phyloP scores from a whole-genome alignment of 2,329 filamentous ascomycete species.

The Ambrosiella beaveri region DNA sequence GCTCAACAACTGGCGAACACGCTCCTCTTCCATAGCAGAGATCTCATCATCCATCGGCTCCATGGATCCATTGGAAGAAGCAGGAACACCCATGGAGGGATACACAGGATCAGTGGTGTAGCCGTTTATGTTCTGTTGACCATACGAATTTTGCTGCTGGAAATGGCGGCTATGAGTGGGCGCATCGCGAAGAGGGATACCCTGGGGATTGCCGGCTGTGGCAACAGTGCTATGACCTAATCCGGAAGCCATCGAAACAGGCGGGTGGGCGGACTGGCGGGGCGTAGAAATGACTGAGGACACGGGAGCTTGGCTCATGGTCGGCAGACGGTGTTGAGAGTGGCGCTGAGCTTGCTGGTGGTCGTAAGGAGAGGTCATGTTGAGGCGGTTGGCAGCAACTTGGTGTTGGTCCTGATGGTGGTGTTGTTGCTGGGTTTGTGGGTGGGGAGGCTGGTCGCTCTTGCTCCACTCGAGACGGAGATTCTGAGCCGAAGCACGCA shows the following conservation, averaged over 20 bases:
- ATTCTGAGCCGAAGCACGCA: conserved; percentile 5
- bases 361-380: background rate
- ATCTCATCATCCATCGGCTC: conserved; percentile 11
- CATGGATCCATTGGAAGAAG: conserved; percentile 2
- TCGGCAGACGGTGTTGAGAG: conserved; percentile 6
- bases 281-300: conserved; percentile 6
- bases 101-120: conserved; percentile 1
- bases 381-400: background rate
- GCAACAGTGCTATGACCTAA: background rate
- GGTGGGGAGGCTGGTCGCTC: conserved; percentile 8
- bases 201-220: background rate
- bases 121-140: background rate
- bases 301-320: conserved; percentile 1
- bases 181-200: conserved; percentile 1
- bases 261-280: background rate
- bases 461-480: conserved; percentile 10
- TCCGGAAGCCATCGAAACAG: background rate
- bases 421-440: conserved; percentile 6
- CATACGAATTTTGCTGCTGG: background rate
- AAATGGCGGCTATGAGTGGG: background rate
- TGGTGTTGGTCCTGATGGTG: conserved; percentile 8
- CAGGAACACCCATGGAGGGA: background rate
- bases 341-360: conserved; percentile 2
- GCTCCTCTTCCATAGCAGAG: conserved; percentile 7
- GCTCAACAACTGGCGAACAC: conserved; percentile 8